Conservation (phyloP, 1,139 yeast genomes). For the Geotrichum phurueaensis region DNA sequence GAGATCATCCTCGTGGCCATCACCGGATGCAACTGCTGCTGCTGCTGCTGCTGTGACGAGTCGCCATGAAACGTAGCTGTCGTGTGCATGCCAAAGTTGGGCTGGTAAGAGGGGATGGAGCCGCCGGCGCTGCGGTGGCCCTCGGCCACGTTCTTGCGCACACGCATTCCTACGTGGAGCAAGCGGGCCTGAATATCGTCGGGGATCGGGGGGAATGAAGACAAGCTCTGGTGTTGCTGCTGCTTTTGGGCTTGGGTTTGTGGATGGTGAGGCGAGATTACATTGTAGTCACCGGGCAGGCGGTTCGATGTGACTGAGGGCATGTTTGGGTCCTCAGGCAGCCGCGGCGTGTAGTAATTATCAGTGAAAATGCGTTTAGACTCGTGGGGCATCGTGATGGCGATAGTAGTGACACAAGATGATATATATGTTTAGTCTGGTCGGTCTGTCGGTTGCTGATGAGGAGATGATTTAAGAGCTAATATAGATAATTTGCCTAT, state of each 20-base stretch:
- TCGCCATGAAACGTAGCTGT: slow-evolving; percentile 2
- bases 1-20: slow-evolving; percentile 6
- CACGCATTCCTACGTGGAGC: slow-evolving; percentile 30
- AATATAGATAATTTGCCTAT: too few species aligned
- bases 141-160: slow-evolving; percentile 32
- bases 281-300: slow-evolving; percentile 1
- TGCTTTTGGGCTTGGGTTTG: too few species aligned
- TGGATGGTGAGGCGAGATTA: not conserved
- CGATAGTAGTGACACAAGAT: too few species aligned
- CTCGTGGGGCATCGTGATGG: slow-evolving; percentile 13
- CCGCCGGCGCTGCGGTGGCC: slow-evolving; percentile 27
- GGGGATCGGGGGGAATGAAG: slow-evolving; percentile 23
- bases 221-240: not conserved
- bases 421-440: not conserved
- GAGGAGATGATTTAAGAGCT: not conserved
- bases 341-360: slow-evolving; percentile 11
- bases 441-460: not conserved
- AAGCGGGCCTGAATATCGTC: slow-evolving; percentile 29
- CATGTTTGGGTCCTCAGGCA: slow-evolving; percentile 5
- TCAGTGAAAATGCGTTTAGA: slow-evolving; percentile 8
- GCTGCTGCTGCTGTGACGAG: slow-evolving; percentile 20
- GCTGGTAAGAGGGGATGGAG: slow-evolving; percentile 27
- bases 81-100: slow-evolving; percentile 15
- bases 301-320: slow-evolving; percentile 6
- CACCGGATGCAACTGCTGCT: not conserved